Percentiles rank a stretch among this genome's conserved stretches.
Evolutionary conservation across 177 flowering plant species (phyloP).

Genomic region (Vitis hybrid): DNA sequence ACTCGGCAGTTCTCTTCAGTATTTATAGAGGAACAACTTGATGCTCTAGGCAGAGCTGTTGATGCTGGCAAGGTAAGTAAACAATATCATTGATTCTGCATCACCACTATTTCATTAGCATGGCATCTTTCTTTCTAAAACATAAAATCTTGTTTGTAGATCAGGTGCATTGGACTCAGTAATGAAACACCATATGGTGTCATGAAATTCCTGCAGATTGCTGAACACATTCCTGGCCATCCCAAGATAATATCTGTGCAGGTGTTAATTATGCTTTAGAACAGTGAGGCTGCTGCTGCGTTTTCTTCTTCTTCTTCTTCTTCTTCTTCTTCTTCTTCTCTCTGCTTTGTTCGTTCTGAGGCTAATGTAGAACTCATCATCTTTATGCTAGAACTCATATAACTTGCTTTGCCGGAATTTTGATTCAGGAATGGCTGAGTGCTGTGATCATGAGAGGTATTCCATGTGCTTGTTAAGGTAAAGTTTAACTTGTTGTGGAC

Average conservation of each 20-base stretch:
- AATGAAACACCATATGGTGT: slow-evolving; percentile 91
- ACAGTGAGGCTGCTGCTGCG: slow-evolving; percentile 5
- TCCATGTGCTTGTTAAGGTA: neutral
- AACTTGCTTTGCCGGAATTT: slow-evolving; percentile 75
- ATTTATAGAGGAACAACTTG: slow-evolving; percentile 71
- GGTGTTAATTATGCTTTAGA: slow-evolving; percentile 31
- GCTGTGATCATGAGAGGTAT: slow-evolving; percentile 93
- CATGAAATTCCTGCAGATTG: slow-evolving; percentile 76
- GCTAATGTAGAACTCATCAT: slow-evolving; percentile 8
- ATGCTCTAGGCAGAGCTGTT: slow-evolving; percentile 65
- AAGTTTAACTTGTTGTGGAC: no score
- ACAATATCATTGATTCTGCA: neutral
- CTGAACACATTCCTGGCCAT: slow-evolving; percentile 28
- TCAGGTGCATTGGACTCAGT: slow-evolving; percentile 82
- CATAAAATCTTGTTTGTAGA: slow-evolving; percentile 34
- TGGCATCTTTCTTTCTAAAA: neutral
- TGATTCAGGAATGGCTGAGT: slow-evolving; percentile 83
- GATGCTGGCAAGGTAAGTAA: slow-evolving; percentile 70
- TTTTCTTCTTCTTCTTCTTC: neutral
- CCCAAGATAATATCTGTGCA: slow-evolving; percentile 78
- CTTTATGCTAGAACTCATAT: slow-evolving; percentile 59
- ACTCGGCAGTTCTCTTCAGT: slow-evolving; percentile 45
- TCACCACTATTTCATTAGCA: neutral
- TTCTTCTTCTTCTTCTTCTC: slow-evolving; percentile 3
- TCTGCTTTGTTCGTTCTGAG: slow-evolving; percentile 5